Evolutionary conservation across 129 eudicot species (phyloP).

Genomic region (Pittosporum tobira): DNA sequence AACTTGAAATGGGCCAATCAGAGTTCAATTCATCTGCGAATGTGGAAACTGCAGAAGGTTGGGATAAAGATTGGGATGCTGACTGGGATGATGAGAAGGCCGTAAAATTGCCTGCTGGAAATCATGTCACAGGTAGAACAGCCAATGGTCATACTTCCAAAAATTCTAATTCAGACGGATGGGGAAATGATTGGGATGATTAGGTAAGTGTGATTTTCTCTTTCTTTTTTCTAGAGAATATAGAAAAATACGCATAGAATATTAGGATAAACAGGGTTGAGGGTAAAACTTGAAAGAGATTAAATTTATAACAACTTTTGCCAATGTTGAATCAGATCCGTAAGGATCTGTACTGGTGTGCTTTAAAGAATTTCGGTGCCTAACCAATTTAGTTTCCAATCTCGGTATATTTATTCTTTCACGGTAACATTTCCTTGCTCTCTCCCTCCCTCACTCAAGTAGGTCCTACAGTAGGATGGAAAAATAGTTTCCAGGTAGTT

Average conservation of each 20-base stretch:
- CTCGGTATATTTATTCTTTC: not conserved
- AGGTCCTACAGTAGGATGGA: no score
- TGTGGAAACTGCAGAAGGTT: slow-evolving; percentile 28
- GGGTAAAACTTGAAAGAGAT: not conserved
- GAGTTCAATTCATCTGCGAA: slow-evolving; percentile 11
- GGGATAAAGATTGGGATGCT: slow-evolving; percentile 65
- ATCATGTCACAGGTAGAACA: slow-evolving; percentile 11
- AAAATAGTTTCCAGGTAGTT: no score
- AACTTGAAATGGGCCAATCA: slow-evolving; percentile 55
- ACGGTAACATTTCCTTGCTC: not conserved
- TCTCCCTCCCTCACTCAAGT: no score
- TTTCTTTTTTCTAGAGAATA: not conserved
- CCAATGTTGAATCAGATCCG: not conserved
- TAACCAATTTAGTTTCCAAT: not conserved
- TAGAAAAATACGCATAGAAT: not conserved
- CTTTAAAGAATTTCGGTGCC: not conserved
- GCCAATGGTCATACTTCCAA: slow-evolving; percentile 29
- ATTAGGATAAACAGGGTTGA: not conserved
- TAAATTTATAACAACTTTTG: no score
- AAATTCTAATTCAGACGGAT: slow-evolving; percentile 28
- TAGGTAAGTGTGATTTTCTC: slow-evolving; percentile 11
- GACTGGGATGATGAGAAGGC: slow-evolving; percentile 62
- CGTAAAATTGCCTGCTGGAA: slow-evolving; percentile 23
- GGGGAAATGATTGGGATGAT: slow-evolving; percentile 53
- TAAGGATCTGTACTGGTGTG: not conserved